These are phyloP conservation scores for Pilatotrama ljubarskyi DNA, from an alignment of 768 basidiomycete species.

Conservation along the genomic window DNA sequence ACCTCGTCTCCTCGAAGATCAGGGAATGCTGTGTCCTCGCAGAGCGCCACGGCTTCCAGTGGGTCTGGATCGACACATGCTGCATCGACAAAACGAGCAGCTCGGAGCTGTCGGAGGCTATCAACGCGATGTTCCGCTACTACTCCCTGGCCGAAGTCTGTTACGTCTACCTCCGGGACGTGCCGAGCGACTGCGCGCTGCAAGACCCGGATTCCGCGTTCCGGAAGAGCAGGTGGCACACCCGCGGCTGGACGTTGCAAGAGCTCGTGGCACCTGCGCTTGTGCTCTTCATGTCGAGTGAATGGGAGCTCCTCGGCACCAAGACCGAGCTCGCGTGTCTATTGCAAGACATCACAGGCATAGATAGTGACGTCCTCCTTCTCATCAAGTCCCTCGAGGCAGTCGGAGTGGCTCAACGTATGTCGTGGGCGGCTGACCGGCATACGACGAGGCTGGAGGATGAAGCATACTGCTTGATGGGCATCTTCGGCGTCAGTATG, in stretches of 20 bases:
- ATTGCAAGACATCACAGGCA: neutral
- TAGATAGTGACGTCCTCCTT: neutral
- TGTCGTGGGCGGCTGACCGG: conserved; percentile 6
- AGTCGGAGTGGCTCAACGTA: neutral
- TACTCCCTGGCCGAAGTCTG: neutral
- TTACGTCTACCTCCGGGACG: conserved; percentile 3
- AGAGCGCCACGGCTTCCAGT: neutral
- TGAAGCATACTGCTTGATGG: conserved; percentile 5
- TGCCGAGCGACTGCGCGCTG: neutral
- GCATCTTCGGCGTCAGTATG: neutral
- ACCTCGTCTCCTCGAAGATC: neutral
- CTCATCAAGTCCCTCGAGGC: neutral
- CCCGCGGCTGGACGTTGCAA: conserved; percentile 7
- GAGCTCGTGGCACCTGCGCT: conserved; percentile 7
- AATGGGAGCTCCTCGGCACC: neutral
- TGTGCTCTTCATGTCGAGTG: neutral
- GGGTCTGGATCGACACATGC: conserved; percentile 14
- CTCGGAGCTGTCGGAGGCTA: conserved; percentile 6
- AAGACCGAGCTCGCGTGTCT: neutral
- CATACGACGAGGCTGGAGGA: conserved; percentile 5
- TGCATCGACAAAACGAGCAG: conserved; percentile 14
- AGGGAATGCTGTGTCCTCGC: neutral
- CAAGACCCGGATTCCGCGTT: neutral
- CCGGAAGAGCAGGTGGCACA: neutral
- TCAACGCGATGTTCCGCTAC: conserved; percentile 11